A percentile compares a stretch with the other conserved stretches of the same genome.
phyloP scores from a whole-genome alignment of 202 grass and related monocot genomes.

The Panicum virgatum region DNA sequence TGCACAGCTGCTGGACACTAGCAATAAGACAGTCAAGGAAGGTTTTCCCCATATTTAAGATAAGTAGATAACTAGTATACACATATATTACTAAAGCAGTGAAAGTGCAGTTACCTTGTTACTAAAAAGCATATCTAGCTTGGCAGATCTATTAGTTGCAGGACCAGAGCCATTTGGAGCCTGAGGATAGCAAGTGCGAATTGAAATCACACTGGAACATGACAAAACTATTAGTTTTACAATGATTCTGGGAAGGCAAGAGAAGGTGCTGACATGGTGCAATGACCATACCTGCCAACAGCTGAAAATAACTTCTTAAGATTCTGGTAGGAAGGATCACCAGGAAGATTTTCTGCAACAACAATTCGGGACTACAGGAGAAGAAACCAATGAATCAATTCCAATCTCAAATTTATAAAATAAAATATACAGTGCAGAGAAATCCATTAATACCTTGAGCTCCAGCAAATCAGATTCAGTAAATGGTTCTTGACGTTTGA shows the following conservation, averaged over 20 bases:
- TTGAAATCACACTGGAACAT: constrained; percentile 80
- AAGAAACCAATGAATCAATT: constrained; percentile 15
- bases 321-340: constrained; percentile 94
- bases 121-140: constrained; percentile 93
- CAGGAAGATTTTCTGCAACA: constrained; percentile 95
- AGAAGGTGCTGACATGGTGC: not conserved
- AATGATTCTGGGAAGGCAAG: not conserved
- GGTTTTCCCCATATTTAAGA: not conserved
- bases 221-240: constrained; percentile 21
- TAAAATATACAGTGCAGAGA: not conserved
- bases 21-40: not conserved
- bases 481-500: constrained; percentile 73
- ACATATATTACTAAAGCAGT: not conserved
- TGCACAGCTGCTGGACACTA: not conserved
- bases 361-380: constrained; percentile 72
- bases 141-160: constrained; percentile 79
- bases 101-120: constrained; percentile 72
- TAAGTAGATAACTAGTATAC: not conserved
- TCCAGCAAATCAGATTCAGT: constrained; percentile 88
- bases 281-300: constrained; percentile 66
- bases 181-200: constrained; percentile 97
- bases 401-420: constrained; percentile 19
- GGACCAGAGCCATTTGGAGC: constrained; percentile 78
- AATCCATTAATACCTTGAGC: constrained; percentile 65
- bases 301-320: constrained; percentile 94